These are phyloP conservation scores for Cymbopogon citratus DNA, from an alignment of 176 grass and related monocot species.

Conservation along the genomic window DNA sequence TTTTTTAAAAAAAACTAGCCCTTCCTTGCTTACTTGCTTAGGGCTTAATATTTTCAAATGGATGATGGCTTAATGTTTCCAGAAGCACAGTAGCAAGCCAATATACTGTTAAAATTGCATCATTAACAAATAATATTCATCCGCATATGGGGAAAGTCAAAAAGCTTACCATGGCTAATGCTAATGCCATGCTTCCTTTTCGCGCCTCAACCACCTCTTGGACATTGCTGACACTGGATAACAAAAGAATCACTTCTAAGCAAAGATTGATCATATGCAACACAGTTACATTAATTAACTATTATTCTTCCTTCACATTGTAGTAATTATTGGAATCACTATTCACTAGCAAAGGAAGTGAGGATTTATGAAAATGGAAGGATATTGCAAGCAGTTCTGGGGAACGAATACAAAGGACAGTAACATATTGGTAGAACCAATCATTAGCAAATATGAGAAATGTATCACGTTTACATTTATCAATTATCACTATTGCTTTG, in stretches of 20 bases:
- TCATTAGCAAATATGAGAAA: slow-evolving; percentile 10
- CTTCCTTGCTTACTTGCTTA: not conserved
- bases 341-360: not conserved
- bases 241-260: slow-evolving; percentile 16
- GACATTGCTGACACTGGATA: slow-evolving; percentile 75
- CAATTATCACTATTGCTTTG: not conserved
- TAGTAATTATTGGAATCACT: not conserved
- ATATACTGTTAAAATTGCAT: not conserved
- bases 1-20: not conserved
- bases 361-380: not conserved
- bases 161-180: slow-evolving; percentile 82
- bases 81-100: not conserved
- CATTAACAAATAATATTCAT: not conserved
- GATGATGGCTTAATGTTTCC: not conserved
- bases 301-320: not conserved
- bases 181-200: slow-evolving; percentile 83
- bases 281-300: not conserved
- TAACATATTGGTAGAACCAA: not conserved
- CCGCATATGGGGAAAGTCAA: slow-evolving; percentile 11
- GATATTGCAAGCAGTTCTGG: slow-evolving; percentile 15
- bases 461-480: not conserved
- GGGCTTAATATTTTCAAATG: no score
- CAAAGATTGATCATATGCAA: slow-evolving; percentile 9
- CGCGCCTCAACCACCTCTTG: slow-evolving; percentile 66
- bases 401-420: slow-evolving; percentile 32